These are phyloP conservation scores for Tolypocladium nubicola DNA, from an alignment of 2,329 filamentous ascomycete genomes.

Conservation along the genomic window DNA sequence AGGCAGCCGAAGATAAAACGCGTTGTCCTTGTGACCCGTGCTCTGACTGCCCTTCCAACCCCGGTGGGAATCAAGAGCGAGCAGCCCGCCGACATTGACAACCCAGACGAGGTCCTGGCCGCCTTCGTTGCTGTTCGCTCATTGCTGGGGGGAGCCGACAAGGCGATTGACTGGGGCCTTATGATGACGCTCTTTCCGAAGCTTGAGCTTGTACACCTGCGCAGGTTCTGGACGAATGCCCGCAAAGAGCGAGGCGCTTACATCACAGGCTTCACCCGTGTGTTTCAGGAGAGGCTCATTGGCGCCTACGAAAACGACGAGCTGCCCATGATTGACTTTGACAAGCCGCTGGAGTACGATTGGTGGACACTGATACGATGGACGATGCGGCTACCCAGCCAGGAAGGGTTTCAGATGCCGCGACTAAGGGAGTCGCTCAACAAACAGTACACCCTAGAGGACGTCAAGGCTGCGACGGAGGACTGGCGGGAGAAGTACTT, in stretches of 20 bases:
- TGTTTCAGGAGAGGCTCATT: slow-evolving; percentile 57
- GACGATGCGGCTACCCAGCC: slow-evolving; percentile 43
- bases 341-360: slow-evolving; percentile 54
- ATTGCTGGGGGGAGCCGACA: slow-evolving; percentile 49
- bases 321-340: slow-evolving; percentile 51
- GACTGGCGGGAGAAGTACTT: slow-evolving; percentile 50
- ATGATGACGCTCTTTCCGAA: slow-evolving; percentile 45
- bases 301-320: slow-evolving; percentile 53
- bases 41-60: slow-evolving; percentile 14
- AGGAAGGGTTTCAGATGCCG: slow-evolving; percentile 38
- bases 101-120: slow-evolving; percentile 32
- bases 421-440: slow-evolving; percentile 32
- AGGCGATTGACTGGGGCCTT: slow-evolving; percentile 50
- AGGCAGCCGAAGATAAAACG: slow-evolving; percentile 13
- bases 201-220: slow-evolving; percentile 38
- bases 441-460: slow-evolving; percentile 28
- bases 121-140: slow-evolving; percentile 48
- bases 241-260: slow-evolving; percentile 39
- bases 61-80: neutral
- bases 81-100: slow-evolving; percentile 3
- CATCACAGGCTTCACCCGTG: slow-evolving; percentile 42
- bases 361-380: slow-evolving; percentile 58
- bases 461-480: slow-evolving; percentile 18
- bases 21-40: slow-evolving; percentile 16
- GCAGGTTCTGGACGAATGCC: slow-evolving; percentile 44